Percentiles rank a stretch among this genome's conserved stretches.
Evolutionary conservation across 1,284 basidiomycete species (phyloP).

Genomic region (Pseudomicrostroma phylloplanum): DNA sequence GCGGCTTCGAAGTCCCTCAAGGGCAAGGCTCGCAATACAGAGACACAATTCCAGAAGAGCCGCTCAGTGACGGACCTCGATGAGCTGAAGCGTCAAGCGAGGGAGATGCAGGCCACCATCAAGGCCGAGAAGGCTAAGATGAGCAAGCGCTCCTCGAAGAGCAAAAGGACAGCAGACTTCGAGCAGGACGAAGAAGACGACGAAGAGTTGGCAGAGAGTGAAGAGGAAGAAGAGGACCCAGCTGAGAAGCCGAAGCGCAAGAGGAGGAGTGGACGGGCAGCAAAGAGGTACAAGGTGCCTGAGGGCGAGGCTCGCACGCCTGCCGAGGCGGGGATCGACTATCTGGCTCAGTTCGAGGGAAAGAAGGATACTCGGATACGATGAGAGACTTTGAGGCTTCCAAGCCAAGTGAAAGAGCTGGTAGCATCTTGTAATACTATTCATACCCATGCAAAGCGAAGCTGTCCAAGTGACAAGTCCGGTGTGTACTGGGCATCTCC

Average conservation of each 20-base stretch:
- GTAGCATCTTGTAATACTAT: too few species aligned
- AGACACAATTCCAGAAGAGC: not conserved
- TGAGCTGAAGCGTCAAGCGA: slow-evolving; percentile 18
- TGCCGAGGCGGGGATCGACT: slow-evolving; percentile 28
- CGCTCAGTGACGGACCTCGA: slow-evolving; percentile 17
- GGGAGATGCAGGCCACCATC: slow-evolving; percentile 18
- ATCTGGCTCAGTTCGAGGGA: slow-evolving; percentile 25
- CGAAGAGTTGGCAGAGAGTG: slow-evolving; percentile 12
- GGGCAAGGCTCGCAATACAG: not conserved
- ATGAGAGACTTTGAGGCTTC: too few species aligned
- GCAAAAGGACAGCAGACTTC: too few species aligned
- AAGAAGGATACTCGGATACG: not conserved
- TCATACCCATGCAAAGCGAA: too few species aligned
- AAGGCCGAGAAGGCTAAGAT: slow-evolving; percentile 18
- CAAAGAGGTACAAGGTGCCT: slow-evolving; percentile 14
- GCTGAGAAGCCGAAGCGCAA: slow-evolving; percentile 23
- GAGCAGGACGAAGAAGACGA: not conserved
- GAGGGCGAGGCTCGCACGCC: slow-evolving; percentile 24
- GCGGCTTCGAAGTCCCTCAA: not conserved
- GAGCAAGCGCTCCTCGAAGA: not conserved
- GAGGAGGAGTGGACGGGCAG: slow-evolving; percentile 22
- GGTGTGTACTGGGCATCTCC: too few species aligned
- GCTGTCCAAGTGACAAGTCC: too few species aligned
- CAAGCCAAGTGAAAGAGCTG: too few species aligned
- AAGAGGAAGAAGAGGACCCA: slow-evolving; percentile 10